Percentiles rank a stretch among this genome's conserved stretches.
phyloP scores from a whole-genome alignment of 1,284 basidiomycete species.

The Grifola frondosa region DNA sequence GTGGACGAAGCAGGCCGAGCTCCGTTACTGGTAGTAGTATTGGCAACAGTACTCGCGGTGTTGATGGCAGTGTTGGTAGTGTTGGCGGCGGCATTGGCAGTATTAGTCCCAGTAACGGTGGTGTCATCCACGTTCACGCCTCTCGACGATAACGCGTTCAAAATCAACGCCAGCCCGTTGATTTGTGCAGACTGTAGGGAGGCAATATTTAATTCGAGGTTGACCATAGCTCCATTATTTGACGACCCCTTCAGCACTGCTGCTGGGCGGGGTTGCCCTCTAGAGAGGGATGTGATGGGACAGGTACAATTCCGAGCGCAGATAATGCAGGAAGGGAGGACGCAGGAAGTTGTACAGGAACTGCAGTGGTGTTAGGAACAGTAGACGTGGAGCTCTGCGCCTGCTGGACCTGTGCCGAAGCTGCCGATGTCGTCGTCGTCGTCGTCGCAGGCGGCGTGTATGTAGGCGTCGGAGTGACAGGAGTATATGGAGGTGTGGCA shows the following conservation, averaged over 20 bases:
- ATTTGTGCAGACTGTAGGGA: slow-evolving; percentile 67
- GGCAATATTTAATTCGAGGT: slow-evolving; percentile 73
- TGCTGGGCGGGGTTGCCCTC: slow-evolving; percentile 60
- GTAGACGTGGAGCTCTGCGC: slow-evolving; percentile 14
- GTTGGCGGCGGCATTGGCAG: slow-evolving; percentile 1
- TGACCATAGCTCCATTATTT: slow-evolving; percentile 66
- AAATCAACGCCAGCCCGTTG: slow-evolving; percentile 66
- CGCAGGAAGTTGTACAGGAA: slow-evolving; percentile 73
- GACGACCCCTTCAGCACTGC: slow-evolving; percentile 69
- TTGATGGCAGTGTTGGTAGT: neutral
- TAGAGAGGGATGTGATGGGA: slow-evolving; percentile 56
- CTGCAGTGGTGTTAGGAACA: slow-evolving; percentile 41
- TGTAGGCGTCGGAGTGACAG: slow-evolving; percentile 33
- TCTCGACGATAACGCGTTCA: slow-evolving; percentile 57
- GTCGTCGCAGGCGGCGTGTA: slow-evolving; percentile 24
- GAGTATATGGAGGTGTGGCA: slow-evolving; percentile 13
- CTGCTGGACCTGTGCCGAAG: slow-evolving; percentile 23
- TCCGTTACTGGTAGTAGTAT: neutral
- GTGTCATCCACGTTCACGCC: slow-evolving; percentile 25
- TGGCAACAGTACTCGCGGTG: neutral
- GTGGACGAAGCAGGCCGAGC: neutral
- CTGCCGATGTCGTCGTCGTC: slow-evolving; percentile 26
- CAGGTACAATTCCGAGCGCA: slow-evolving; percentile 70
- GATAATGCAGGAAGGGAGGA: slow-evolving; percentile 67
- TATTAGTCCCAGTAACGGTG: neutral